A percentile compares a stretch with the other conserved stretches of the same genome.
Evolutionary conservation across 139 green algal species (phyloP).

Genomic region (Mychonastes homosphaera): DNA sequence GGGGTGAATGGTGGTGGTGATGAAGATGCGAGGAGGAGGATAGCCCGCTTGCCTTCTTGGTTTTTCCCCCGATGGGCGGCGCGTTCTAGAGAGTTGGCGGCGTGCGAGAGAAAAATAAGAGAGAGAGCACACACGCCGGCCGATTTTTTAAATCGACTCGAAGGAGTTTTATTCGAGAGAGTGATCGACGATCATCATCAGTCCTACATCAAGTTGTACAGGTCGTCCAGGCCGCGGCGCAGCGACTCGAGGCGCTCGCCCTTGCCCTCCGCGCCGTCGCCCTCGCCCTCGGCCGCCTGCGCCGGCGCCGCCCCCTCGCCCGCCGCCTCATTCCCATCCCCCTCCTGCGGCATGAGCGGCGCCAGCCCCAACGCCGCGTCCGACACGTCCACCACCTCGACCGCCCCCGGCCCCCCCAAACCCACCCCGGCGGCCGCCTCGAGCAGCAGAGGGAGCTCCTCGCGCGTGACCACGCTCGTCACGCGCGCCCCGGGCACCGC

Average conservation of each 20-base stretch:
- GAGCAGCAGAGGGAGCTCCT: slow-evolving; percentile 32
- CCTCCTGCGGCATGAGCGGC: background rate
- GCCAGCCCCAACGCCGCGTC: slow-evolving; percentile 6
- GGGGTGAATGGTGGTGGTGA: too few relatives aligned
- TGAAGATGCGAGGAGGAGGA: too few relatives aligned
- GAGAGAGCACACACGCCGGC: too few relatives aligned
- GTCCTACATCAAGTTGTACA: slow-evolving; percentile 58
- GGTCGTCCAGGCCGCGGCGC: slow-evolving; percentile 46
- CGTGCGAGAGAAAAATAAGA: too few relatives aligned
- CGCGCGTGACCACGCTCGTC: slow-evolving; percentile 45
- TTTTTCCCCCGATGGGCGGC: too few relatives aligned
- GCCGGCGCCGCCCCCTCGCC: slow-evolving; percentile 6
- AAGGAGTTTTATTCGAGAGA: too few relatives aligned
- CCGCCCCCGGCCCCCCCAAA: too few relatives aligned
- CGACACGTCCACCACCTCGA: slow-evolving; percentile 25
- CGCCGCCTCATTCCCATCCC: background rate
- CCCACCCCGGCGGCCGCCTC: slow-evolving; percentile 37
- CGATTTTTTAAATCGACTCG: too few relatives aligned
- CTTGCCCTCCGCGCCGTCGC: background rate
- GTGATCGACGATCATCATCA: too few relatives aligned
- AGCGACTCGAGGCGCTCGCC: slow-evolving; percentile 33
- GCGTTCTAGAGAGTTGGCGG: too few relatives aligned
- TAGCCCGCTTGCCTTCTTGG: too few relatives aligned
- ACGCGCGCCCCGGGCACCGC: slow-evolving; percentile 38
- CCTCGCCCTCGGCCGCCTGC: slow-evolving; percentile 4